phyloP scores from a whole-genome alignment of 805 yeast genomes.

The Saturnispora diversa region DNA sequence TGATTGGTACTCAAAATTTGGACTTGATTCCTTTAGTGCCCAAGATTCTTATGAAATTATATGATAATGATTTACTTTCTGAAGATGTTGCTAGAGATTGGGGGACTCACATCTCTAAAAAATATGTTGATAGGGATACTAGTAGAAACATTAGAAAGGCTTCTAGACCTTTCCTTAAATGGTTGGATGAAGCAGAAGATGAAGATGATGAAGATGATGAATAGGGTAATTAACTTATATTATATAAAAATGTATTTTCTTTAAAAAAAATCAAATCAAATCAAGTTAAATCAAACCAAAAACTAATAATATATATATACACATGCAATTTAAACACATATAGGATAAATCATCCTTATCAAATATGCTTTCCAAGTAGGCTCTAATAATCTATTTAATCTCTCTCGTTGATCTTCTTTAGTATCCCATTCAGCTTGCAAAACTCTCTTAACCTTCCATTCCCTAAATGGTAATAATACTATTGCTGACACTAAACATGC shows the following conservation, averaged over 20 bases:
- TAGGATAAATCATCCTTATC: constrained; percentile 4
- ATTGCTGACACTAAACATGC: constrained; percentile 37
- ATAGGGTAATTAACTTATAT: constrained; percentile 13
- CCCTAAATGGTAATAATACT: constrained; percentile 43
- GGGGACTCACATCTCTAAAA: constrained; percentile 89
- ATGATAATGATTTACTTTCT: constrained; percentile 74
- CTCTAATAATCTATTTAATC: constrained; percentile 3
- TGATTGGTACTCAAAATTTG: constrained; percentile 74
- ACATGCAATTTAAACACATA: constrained; percentile 4
- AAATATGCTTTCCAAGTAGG: constrained; percentile 4
- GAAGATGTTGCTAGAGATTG: constrained; percentile 77
- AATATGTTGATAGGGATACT: constrained; percentile 84
- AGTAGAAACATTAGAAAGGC: constrained; percentile 93
- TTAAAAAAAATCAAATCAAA: too few relatives aligned
- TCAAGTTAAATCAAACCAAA: neutral
- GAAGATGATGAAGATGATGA: constrained; percentile 49
- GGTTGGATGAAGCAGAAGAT: constrained; percentile 90
- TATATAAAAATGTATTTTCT: too few relatives aligned
- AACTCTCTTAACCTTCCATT: constrained; percentile 42
- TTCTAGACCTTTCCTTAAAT: constrained; percentile 88
- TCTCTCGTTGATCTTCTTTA: neutral
- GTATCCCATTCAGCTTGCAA: constrained; percentile 23
- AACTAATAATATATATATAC: neutral
- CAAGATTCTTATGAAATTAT: constrained; percentile 70
- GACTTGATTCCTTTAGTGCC: constrained; percentile 63